phyloP scores from a whole-genome alignment of 768 basidiomycete genomes.

The Ramaria rubella region DNA sequence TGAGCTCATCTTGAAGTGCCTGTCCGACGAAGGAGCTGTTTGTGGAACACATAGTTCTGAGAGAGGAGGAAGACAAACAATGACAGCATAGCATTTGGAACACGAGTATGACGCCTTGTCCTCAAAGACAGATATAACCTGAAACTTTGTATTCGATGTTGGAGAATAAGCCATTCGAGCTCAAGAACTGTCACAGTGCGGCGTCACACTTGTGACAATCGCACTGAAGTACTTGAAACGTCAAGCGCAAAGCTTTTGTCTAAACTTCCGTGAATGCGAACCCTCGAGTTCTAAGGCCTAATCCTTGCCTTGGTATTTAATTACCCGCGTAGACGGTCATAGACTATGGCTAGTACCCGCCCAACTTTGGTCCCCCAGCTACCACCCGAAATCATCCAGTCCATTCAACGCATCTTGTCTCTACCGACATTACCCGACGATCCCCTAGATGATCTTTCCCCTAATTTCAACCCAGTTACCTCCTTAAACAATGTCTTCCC shows the following conservation, averaged over 20 bases:
- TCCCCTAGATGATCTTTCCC: conserved; percentile 38
- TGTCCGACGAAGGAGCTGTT: conserved; percentile 22
- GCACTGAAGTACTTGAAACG: neutral
- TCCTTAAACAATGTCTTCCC: conserved; percentile 68
- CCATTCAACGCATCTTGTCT: conserved; percentile 67
- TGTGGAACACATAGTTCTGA: conserved; percentile 2
- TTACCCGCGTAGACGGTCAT: too few species aligned
- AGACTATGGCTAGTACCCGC: neutral
- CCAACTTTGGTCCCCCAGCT: conserved; percentile 28
- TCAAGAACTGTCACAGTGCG: neutral
- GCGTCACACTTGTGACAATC: neutral
- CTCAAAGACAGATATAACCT: conserved; percentile 55
- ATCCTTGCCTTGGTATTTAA: neutral
- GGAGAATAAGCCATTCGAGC: conserved; percentile 10
- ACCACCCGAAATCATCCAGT: conserved; percentile 58
- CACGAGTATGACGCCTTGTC: conserved; percentile 68
- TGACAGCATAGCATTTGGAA: conserved; percentile 59
- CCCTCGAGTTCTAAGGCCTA: neutral
- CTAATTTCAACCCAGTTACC: conserved; percentile 15
- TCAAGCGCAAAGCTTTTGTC: neutral
- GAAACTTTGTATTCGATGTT: conserved; percentile 41
- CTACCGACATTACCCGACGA: conserved; percentile 40
- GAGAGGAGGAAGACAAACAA: conserved; percentile 39
- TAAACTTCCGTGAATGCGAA: too few species aligned
- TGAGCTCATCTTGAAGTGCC: conserved; percentile 78